A percentile compares a stretch with the other conserved stretches of the same genome.
These are phyloP conservation scores for Medakamo hakoo DNA, from an alignment of 139 green algal species.

Conservation along the genomic window DNA sequence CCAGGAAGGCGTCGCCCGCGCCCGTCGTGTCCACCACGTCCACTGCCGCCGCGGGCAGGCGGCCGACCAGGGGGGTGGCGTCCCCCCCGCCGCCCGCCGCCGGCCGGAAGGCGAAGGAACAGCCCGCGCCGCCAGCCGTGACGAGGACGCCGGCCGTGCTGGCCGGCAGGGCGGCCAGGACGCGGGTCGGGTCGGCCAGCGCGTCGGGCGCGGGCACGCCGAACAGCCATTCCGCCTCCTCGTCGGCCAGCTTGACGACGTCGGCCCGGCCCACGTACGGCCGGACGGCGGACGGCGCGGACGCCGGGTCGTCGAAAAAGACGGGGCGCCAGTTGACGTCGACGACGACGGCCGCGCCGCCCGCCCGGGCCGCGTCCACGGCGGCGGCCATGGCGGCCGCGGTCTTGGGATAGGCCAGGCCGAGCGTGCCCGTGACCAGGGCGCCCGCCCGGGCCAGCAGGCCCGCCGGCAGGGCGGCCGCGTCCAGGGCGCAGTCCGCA, in stretches of 20 bases:
- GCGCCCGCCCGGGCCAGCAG: slow-evolving; percentile 25
- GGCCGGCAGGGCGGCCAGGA: slow-evolving; percentile 20
- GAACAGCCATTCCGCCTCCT: slow-evolving; percentile 68
- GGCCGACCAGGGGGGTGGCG: slow-evolving; percentile 11
- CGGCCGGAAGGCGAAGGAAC: slow-evolving; percentile 47
- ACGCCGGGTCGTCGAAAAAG: slow-evolving; percentile 48
- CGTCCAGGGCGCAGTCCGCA: slow-evolving; percentile 55
- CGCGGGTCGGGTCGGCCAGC: slow-evolving; percentile 22
- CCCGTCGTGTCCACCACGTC: slow-evolving; percentile 73
- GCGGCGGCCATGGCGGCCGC: slow-evolving; percentile 33
- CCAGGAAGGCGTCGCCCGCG: slow-evolving; percentile 74
- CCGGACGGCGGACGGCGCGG: slow-evolving; percentile 14
- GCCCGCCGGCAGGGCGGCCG: slow-evolving; percentile 35
- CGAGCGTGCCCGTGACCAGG: slow-evolving; percentile 68
- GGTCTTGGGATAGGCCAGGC: slow-evolving; percentile 46
- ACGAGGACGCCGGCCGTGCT: slow-evolving; percentile 51
- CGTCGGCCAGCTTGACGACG: slow-evolving; percentile 71
- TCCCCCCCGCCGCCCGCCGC: background rate
- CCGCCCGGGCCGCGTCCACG: slow-evolving; percentile 18
- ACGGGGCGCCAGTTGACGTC: slow-evolving; percentile 87
- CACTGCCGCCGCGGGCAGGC: slow-evolving; percentile 40
- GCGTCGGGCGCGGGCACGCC: slow-evolving; percentile 33
- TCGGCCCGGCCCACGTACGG: slow-evolving; percentile 35
- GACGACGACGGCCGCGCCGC: slow-evolving; percentile 29
- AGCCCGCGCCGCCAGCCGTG: slow-evolving; percentile 56